Evolutionary conservation across 352 stramenopile species (phyloP).

Genomic region (Plasmopara halstedii): DNA sequence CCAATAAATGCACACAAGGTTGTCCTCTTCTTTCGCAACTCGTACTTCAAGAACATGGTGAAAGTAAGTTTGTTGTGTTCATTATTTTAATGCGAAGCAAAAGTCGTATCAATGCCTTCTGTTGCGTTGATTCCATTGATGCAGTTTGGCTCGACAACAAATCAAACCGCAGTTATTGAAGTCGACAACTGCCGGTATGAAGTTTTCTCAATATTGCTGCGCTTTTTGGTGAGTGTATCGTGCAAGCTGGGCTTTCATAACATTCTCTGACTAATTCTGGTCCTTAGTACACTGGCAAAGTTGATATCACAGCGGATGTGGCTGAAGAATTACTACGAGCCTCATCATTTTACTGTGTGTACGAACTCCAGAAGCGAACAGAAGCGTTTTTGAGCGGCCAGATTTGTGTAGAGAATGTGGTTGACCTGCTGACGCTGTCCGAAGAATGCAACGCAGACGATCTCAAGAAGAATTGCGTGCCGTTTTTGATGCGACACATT

Average conservation of each 20-base stretch:
- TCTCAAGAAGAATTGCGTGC: slow-evolving; percentile 80
- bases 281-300: slow-evolving; percentile 81
- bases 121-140: neutral
- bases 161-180: slow-evolving; percentile 80
- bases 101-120: neutral
- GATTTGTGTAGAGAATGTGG: slow-evolving; percentile 75
- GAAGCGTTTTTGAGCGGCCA: slow-evolving; percentile 75
- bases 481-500: slow-evolving; percentile 83
- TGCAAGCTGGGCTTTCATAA: neutral
- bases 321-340: slow-evolving; percentile 75
- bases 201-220: slow-evolving; percentile 78
- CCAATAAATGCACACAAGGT: slow-evolving; percentile 86
- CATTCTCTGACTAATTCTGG: slow-evolving; percentile 8
- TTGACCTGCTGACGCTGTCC: slow-evolving; percentile 64
- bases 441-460: slow-evolving; percentile 74
- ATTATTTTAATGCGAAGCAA: neutral
- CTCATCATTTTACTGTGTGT: slow-evolving; percentile 75
- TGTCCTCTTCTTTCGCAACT: slow-evolving; percentile 85
- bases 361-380: slow-evolving; percentile 78
- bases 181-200: slow-evolving; percentile 86
- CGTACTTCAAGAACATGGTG: slow-evolving; percentile 90
- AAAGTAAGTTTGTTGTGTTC: slow-evolving; percentile 53
- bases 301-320: slow-evolving; percentile 73
- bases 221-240: slow-evolving; percentile 61
- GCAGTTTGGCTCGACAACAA: slow-evolving; percentile 75